Percentiles rank a stretch among this genome's conserved stretches.
Conservation (phyloP, 2,329 filamentous ascomycete species). For the Hypoxylon sp. region DNA sequence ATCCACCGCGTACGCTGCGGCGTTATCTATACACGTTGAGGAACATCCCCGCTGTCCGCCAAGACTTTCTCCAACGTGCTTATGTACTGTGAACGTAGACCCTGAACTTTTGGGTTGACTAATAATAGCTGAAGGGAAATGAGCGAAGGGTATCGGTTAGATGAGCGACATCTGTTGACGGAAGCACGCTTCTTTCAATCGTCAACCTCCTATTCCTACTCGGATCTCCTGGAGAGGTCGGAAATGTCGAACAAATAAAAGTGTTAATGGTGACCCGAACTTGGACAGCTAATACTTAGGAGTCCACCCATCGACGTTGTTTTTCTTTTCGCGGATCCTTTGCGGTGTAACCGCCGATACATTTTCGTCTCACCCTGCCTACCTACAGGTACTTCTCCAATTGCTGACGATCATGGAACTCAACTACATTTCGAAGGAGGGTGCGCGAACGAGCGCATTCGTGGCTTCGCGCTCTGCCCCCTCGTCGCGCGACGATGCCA, state of each 20-base stretch:
- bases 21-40: slow-evolving; percentile 7
- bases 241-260: slow-evolving; percentile 1
- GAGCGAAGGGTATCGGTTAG: background rate
- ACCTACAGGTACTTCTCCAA: background rate
- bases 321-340: background rate
- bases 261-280: slow-evolving; percentile 9
- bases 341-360: background rate
- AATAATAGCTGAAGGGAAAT: slow-evolving; percentile 8
- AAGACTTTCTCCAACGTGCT: slow-evolving; percentile 11
- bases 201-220: background rate
- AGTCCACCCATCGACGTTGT: background rate
- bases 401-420: slow-evolving; percentile 22
- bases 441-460: slow-evolving; percentile 14
- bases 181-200: background rate
- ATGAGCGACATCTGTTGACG: background rate
- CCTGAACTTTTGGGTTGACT: slow-evolving; percentile 5
- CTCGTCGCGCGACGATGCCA: slow-evolving; percentile 31
- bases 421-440: slow-evolving; percentile 21
- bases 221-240: background rate
- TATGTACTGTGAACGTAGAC: slow-evolving; percentile 7
- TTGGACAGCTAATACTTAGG: background rate
- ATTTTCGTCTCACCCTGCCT: background rate
- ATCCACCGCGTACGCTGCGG: slow-evolving; percentile 13
- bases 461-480: slow-evolving; percentile 7
- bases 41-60: slow-evolving; percentile 7